Conservation (phyloP, 306 rosid genomes). For the Gillenia trifoliata region DNA sequence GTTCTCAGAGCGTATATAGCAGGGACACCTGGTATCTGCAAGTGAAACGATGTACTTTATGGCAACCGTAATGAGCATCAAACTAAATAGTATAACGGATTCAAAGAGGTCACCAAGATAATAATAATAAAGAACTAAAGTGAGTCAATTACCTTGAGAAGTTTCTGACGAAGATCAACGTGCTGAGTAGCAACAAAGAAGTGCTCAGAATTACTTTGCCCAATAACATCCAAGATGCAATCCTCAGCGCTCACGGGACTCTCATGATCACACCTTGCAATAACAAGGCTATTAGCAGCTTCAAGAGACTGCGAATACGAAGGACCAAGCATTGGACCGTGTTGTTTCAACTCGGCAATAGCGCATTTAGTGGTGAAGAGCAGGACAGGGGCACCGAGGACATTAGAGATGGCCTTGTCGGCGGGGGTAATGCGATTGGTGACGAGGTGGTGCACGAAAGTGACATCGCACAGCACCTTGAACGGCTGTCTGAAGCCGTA, state of each 20-base stretch:
- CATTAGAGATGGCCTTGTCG: conserved; percentile 47
- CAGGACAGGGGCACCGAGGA: conserved; percentile 53
- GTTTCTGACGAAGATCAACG: conserved; percentile 42
- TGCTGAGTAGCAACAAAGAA: conserved; percentile 86
- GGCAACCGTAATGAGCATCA: neutral
- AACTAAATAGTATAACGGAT: neutral
- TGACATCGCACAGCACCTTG: conserved; percentile 76
- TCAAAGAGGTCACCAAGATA: neutral
- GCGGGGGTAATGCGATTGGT: conserved; percentile 61
- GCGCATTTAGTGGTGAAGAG: conserved; percentile 84
- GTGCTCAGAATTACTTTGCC: conserved; percentile 65
- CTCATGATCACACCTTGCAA: conserved; percentile 79
- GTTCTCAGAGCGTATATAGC: conserved; percentile 61
- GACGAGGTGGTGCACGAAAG: conserved; percentile 70
- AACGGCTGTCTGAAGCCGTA: conserved; percentile 65
- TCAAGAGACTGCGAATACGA: conserved; percentile 46
- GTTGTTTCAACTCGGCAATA: conserved; percentile 61
- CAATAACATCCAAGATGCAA: conserved; percentile 65
- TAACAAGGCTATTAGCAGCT: conserved; percentile 51
- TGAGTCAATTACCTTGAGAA: conserved; percentile 46
- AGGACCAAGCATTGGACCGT: conserved; percentile 51
- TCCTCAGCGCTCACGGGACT: conserved; percentile 39
- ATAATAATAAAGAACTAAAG: neutral
- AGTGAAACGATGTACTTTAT: neutral
- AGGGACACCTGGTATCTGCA: conserved; percentile 84